phyloP scores from a whole-genome alignment of 2,329 filamentous ascomycete genomes.

The Gnomoniopsis sp. region DNA sequence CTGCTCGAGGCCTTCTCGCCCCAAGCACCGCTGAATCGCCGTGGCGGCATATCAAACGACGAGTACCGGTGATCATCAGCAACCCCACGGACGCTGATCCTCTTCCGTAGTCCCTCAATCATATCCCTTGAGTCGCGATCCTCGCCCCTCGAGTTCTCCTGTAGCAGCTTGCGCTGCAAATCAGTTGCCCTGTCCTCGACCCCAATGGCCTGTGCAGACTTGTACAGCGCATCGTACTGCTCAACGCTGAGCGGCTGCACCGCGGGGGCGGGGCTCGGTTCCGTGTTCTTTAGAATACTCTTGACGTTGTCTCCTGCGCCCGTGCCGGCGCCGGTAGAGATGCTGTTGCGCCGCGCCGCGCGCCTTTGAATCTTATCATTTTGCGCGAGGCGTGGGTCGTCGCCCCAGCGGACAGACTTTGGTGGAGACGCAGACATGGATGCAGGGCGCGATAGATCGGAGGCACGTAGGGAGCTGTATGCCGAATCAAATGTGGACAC shows the following conservation, averaged over 20 bases:
- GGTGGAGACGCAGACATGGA: conserved; percentile 4
- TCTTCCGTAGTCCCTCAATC: conserved; percentile 9
- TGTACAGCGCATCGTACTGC: conserved; percentile 13
- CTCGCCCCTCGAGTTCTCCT: conserved; percentile 7
- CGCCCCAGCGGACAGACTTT: conserved; percentile 18
- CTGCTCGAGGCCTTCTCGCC: conserved; percentile 10
- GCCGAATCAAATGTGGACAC: conserved; percentile 10
- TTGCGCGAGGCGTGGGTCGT: conserved; percentile 14
- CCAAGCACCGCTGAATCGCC: conserved; percentile 12
- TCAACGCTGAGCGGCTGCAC: conserved; percentile 11
- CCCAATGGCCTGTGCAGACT: conserved; percentile 9
- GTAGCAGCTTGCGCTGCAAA: conserved; percentile 7
- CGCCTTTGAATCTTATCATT: conserved; percentile 14
- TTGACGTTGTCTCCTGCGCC: conserved; percentile 14
- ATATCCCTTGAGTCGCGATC: conserved; percentile 10
- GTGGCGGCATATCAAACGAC: conserved; percentile 13
- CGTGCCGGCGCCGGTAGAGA: conserved; percentile 13
- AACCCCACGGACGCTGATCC: not conserved
- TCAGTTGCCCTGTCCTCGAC: conserved; percentile 11
- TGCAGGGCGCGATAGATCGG: conserved; percentile 3
- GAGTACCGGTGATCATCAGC: conserved; percentile 9
- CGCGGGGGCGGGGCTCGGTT: not conserved
- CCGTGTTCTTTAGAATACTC: conserved; percentile 16
- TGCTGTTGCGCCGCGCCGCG: conserved; percentile 7
- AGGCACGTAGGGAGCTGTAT: conserved; percentile 4